Percentiles rank a stretch among this genome's conserved stretches.
These are phyloP conservation scores for Penicillium lividum DNA, from an alignment of 495 filamentous ascomycete genomes.

Conservation along the genomic window DNA sequence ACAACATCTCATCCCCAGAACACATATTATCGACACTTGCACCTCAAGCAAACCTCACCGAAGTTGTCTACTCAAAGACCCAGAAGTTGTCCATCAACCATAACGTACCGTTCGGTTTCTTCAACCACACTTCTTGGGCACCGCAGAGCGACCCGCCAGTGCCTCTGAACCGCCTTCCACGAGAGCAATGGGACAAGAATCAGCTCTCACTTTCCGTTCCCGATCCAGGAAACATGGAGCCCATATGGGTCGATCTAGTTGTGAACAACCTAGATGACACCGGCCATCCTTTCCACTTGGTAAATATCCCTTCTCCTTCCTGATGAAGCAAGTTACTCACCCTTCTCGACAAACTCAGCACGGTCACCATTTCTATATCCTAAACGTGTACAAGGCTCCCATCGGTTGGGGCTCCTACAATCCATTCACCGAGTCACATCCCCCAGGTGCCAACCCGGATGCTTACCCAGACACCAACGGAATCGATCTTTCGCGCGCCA, in stretches of 20 bases:
- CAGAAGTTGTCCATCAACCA: not conserved
- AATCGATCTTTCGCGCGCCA: slow-evolving; percentile 11
- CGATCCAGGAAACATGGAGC: not conserved
- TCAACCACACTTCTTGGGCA: not conserved
- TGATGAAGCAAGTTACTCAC: no score
- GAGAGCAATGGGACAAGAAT: not conserved
- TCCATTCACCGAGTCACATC: slow-evolving; percentile 40
- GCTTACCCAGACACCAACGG: slow-evolving; percentile 11
- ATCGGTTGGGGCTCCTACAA: slow-evolving; percentile 46
- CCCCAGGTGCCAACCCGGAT: slow-evolving; percentile 21
- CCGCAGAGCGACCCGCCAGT: not conserved
- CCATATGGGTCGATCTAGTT: not conserved
- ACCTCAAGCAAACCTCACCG: not conserved
- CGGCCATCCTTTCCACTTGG: not conserved
- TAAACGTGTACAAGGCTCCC: slow-evolving; percentile 43
- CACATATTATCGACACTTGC: not conserved
- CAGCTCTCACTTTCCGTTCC: not conserved
- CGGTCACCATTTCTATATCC: slow-evolving; percentile 80
- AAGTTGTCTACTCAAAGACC: not conserved
- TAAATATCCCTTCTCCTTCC: not conserved
- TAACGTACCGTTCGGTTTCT: not conserved
- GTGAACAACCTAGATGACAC: not conserved
- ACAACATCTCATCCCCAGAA: not conserved
- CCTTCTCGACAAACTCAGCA: slow-evolving; percentile 49
- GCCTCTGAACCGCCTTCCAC: not conserved